Base-by-base conservation (phyloP, 495 filamentous ascomycete species). In the Podospora australis region DNA sequence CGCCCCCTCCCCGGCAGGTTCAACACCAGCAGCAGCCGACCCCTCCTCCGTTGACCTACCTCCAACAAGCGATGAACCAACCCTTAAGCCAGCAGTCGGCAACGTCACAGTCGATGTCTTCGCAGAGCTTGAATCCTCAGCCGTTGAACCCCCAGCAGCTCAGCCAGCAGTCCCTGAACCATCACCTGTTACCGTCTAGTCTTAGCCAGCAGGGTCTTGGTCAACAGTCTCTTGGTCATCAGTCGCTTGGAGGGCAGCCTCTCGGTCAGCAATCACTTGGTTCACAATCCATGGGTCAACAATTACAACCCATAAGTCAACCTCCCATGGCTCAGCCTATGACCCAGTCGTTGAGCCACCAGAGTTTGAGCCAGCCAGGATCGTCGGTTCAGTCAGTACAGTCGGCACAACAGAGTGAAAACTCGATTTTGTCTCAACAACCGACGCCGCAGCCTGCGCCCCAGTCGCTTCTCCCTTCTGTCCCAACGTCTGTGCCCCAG, bases 61-160 rank as follows among this genome's bases (percentile, higher is more conserved):
- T 63, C 17, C 63, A 69, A 48, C 68, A 68, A 41, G 58, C 55
- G 23, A 36, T 58, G 47, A 66, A 63, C 39, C 61, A 51, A 25
- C 67, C 49, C 38, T 52, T 59, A 53, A 21, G 47, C 7, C 55
- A 39, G 8, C 58, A 60, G 46, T 47, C 54, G 23, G 29, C 55
- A 38, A 40, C 39, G 29, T n/a, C n/a, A n/a, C 54, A 58, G 32
- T 44, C 53, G 10, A 41, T 55, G 21, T 28, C 55, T 19, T 39
- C 55, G 23, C 61, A 59, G 48, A 42, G 53, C 1, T 40, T 50
- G 14, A 29, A 53, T 11, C 48, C 50, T 22, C 58, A 48, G 46
- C 29, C 41, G 38, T 49, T 58, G 43, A 36, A 24, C 25, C 54
- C 57, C 14, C 59, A 54, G 52, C 42, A 26, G 35, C 49, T 54